Conservation (phyloP, 495 filamentous ascomycete genomes). For the Sporormia fimetaria region DNA sequence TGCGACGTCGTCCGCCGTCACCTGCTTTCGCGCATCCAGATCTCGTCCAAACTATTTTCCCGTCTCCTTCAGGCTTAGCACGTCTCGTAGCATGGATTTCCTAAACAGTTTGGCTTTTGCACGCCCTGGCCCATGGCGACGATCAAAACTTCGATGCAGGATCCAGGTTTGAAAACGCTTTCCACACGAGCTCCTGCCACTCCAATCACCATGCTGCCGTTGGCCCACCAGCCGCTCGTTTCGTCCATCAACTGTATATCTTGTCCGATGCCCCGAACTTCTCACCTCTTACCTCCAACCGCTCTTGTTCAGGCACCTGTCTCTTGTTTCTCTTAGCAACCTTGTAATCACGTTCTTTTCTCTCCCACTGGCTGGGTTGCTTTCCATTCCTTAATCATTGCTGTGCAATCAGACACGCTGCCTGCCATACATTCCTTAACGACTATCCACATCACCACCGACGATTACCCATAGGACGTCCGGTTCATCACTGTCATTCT, state of each 20-base stretch:
- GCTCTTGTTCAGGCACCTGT: constrained; percentile 22
- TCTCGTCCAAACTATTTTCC: constrained; percentile 14
- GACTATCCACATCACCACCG: constrained; percentile 10
- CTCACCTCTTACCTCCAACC: constrained; percentile 18
- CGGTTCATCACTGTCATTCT: constrained; percentile 7
- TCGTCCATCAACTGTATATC: constrained; percentile 21
- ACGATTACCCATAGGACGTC: constrained; percentile 5
- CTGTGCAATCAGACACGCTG: constrained; percentile 26
- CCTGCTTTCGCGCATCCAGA: constrained; percentile 14
- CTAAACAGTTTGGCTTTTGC: constrained; percentile 20
- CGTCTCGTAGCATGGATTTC: constrained; percentile 20
- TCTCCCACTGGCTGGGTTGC: constrained; percentile 31
- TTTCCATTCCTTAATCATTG: constrained; percentile 32
- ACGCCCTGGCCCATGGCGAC: constrained; percentile 21
- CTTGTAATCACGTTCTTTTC: constrained; percentile 30
- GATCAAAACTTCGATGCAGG: constrained; percentile 26
- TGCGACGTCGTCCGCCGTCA: constrained; percentile 9
- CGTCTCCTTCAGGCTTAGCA: constrained; percentile 21
- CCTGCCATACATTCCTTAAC: constrained; percentile 26
- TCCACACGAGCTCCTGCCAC: constrained; percentile 22
- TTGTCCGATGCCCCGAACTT: constrained; percentile 14
- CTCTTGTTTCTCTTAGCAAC: constrained; percentile 27
- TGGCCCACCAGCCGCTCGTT: constrained; percentile 15
- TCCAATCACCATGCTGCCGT: constrained; percentile 25
- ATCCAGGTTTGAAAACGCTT: constrained; percentile 28